Conservation (phyloP, 106 monocot genomes). For the Cymbidium sinense region DNA sequence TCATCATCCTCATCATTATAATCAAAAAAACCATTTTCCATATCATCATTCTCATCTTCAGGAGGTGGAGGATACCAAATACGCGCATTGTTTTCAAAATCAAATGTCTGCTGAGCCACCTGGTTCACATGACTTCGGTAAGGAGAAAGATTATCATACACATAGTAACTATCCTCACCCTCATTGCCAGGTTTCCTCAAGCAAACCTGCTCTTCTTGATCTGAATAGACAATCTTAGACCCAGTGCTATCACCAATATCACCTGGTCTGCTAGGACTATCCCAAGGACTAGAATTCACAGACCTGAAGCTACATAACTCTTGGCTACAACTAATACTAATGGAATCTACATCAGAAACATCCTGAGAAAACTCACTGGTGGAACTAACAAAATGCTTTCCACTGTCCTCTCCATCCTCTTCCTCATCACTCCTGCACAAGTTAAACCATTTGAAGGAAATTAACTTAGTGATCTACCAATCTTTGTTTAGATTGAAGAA, state of each 20-base stretch:
- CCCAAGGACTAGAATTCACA: conserved; percentile 45
- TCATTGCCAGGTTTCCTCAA: conserved; percentile 20
- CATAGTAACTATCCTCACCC: conserved; percentile 20
- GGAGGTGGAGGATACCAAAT: conserved; percentile 77
- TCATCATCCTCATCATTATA: conserved; percentile 50
- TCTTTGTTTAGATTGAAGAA: not conserved
- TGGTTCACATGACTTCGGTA: conserved; percentile 18
- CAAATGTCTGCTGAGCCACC: conserved; percentile 26
- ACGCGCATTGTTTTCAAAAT: conserved; percentile 47
- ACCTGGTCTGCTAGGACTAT: conserved; percentile 41
- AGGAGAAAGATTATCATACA: conserved; percentile 16
- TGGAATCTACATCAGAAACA: conserved; percentile 61
- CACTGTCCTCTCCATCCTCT: conserved; percentile 37
- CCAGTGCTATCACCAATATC: conserved; percentile 15
- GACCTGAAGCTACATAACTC: conserved; percentile 47
- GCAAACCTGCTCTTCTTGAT: conserved; percentile 23
- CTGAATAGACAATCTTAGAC: conserved; percentile 5
- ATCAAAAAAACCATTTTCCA: conserved; percentile 34
- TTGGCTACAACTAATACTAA: conserved; percentile 36
- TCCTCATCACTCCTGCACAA: conserved; percentile 51
- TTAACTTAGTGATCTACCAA: not conserved
- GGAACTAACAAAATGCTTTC: conserved; percentile 39
- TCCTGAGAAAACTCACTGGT: conserved; percentile 50
- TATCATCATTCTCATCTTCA: conserved; percentile 51
- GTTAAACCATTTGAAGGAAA: conserved; percentile 7